Conservation (phyloP, 2,329 filamentous ascomycete species). For the Calonectria hawksworthii region DNA sequence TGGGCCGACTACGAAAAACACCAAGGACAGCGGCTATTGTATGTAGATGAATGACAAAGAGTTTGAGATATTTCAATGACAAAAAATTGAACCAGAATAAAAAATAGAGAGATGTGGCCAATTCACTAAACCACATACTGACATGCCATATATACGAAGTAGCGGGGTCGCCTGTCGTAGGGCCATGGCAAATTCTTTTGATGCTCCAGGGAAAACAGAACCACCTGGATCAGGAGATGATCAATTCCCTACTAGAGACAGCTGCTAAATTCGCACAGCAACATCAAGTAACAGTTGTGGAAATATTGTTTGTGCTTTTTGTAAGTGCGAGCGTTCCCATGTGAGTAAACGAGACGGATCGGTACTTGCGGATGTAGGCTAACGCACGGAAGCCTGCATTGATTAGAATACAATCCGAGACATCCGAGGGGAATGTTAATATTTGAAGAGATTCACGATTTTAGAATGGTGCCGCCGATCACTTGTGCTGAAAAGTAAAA, state of each 20-base stretch:
- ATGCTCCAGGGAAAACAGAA: background rate
- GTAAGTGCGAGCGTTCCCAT: background rate
- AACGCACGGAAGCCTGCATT: background rate
- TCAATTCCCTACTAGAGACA: too few relatives aligned
- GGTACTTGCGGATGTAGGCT: background rate
- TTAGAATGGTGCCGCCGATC: background rate
- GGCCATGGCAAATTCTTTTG: background rate
- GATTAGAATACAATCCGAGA: background rate
- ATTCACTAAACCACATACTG: background rate
- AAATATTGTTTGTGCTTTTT: too few relatives aligned
- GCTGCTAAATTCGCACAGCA: too few relatives aligned
- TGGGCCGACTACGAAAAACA: background rate
- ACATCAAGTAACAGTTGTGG: too few relatives aligned
- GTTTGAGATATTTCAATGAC: background rate
- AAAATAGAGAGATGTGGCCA: background rate
- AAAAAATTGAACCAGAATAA: background rate
- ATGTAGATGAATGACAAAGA: background rate
- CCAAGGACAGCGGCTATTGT: background rate
- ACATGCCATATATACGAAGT: background rate
- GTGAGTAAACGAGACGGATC: background rate
- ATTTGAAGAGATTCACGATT: background rate
- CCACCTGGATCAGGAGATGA: too few relatives aligned
- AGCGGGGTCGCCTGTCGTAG: background rate
- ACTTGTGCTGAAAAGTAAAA: background rate
- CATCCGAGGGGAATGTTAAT: background rate